Conservation (phyloP, 2,329 filamentous ascomycete genomes). For the Cephalotrichum gorgonifer region DNA sequence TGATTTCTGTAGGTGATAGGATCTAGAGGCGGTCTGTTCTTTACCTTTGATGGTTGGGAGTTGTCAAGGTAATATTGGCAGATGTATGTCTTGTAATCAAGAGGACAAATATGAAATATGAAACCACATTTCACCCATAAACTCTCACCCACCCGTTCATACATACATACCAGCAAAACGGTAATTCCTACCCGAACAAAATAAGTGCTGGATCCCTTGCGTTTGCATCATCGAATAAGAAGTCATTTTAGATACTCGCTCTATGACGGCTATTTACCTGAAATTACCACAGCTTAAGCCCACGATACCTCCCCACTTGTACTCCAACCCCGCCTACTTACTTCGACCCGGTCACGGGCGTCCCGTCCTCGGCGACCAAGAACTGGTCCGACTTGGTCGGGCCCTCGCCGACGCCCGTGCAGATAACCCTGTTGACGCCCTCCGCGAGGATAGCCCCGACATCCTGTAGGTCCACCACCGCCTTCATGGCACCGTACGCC, state of each 20-base stretch:
- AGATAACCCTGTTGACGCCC: conserved; percentile 80
- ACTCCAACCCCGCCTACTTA: conserved; percentile 4
- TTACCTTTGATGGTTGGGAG: too few relatives aligned
- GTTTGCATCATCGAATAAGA: background rate
- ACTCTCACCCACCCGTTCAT: too few relatives aligned
- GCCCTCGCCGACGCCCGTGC: conserved; percentile 85
- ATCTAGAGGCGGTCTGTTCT: too few relatives aligned
- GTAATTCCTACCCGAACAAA: too few relatives aligned
- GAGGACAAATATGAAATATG: background rate
- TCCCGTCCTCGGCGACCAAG: conserved; percentile 59
- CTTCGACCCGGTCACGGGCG: conserved; percentile 21
- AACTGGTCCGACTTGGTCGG: conserved; percentile 71
- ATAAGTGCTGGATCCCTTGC: too few relatives aligned
- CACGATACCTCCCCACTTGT: background rate
- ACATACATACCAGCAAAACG: too few relatives aligned
- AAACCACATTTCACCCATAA: too few relatives aligned
- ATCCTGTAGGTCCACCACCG: conserved; percentile 47
- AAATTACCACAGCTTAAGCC: background rate
- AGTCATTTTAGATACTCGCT: background rate
- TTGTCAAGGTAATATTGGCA: background rate
- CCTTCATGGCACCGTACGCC: conserved; percentile 33
- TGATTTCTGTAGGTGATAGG: too few relatives aligned
- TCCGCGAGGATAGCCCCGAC: conserved; percentile 58
- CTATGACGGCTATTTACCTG: background rate
- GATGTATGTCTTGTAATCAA: background rate